These are phyloP conservation scores for Dioscorea dumetorum DNA, from an alignment of 106 monocot species.

Conservation along the genomic window DNA sequence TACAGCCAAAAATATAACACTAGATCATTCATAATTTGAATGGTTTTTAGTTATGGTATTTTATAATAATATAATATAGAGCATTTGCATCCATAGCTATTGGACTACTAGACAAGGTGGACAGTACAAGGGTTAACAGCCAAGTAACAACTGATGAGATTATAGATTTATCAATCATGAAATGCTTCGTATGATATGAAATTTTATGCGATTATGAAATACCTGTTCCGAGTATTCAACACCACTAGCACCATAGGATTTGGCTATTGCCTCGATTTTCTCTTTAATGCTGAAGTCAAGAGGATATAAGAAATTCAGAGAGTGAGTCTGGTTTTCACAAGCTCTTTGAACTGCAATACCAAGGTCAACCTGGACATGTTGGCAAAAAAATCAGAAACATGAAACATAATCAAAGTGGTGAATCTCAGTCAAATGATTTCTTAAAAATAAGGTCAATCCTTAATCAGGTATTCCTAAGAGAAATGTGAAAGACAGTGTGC, in stretches of 20 bases:
- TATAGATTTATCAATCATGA: no score
- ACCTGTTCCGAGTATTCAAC: conserved; percentile 98
- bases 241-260: conserved; percentile 83
- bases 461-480: neutral
- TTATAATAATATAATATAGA: no score
- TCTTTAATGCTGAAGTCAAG: conserved; percentile 78
- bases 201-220: neutral
- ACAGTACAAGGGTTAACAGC: no score
- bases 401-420: neutral
- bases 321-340: conserved; percentile 58
- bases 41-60: no score
- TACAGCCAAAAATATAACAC: no score
- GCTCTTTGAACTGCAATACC: conserved; percentile 92
- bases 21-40: no score
- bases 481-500: neutral
- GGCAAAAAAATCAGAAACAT: neutral
- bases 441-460: neutral
- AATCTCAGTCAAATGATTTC: neutral
- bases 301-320: conserved; percentile 80
- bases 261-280: conserved; percentile 93
- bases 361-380: conserved; percentile 75
- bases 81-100: no score
- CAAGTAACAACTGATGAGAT: no score
- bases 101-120: no score
- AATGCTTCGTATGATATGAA: neutral